Conservation (phyloP, 2,329 filamentous ascomycete genomes). For the Talaromyces sp. region DNA sequence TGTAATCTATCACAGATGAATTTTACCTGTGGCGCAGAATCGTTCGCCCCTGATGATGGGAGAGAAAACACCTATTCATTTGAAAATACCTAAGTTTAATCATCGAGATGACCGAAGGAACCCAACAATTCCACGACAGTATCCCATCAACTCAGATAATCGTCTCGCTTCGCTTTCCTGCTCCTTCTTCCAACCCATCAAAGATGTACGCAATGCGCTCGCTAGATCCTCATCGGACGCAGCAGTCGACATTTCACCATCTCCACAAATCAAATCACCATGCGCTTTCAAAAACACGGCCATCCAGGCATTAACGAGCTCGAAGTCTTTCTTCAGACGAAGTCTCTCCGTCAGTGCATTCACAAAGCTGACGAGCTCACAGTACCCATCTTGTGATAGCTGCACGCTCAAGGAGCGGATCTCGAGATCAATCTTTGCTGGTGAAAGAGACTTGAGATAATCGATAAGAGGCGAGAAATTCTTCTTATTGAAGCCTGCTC, state of each 20-base stretch:
- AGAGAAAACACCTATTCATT: neutral
- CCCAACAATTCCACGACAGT: constrained; percentile 78
- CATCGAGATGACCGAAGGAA: constrained; percentile 64
- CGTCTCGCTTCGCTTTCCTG: constrained; percentile 69
- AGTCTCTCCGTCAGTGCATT: constrained; percentile 71
- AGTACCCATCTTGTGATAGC: constrained; percentile 43
- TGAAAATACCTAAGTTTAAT: neutral
- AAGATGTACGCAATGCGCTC: constrained; percentile 52
- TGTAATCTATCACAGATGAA: neutral
- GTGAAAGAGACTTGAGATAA: constrained; percentile 74
- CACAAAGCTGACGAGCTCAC: constrained; percentile 77
- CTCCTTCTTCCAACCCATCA: constrained; percentile 67
- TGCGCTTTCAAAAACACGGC: constrained; percentile 84
- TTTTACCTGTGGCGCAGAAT: neutral
- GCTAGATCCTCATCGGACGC: constrained; percentile 42
- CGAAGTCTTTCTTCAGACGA: constrained; percentile 71
- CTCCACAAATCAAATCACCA: constrained; percentile 53
- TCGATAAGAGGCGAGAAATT: constrained; percentile 68
- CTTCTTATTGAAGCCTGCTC: constrained; percentile 45
- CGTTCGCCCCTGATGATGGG: neutral
- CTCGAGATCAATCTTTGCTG: constrained; percentile 83
- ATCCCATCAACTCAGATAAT: constrained; percentile 74
- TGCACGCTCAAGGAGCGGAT: constrained; percentile 68
- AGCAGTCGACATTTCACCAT: constrained; percentile 45
- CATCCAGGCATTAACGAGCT: constrained; percentile 97